These are phyloP conservation scores for Cutaneotrichosporon spelunceum DNA, from an alignment of 1,284 basidiomycete species.

Conservation along the genomic window DNA sequence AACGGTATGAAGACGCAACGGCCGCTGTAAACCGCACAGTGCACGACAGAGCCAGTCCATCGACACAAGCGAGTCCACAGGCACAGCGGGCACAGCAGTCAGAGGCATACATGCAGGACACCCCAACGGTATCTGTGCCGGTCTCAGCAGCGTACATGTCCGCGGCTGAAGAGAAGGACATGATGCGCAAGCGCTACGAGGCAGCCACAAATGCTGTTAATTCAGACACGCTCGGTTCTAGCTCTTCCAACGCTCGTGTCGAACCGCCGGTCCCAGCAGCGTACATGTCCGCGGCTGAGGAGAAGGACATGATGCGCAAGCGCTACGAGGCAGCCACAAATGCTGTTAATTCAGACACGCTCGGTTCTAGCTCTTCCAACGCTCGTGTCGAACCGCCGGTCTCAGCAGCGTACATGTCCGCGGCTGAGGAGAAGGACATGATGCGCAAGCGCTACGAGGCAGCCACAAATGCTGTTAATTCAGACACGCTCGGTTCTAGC, in stretches of 20 bases:
- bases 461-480: too few species aligned
- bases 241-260: neutral
- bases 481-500: too few species aligned
- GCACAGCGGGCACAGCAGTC: neutral
- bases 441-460: too few species aligned
- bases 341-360: slow-evolving; percentile 10
- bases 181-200: slow-evolving; percentile 20
- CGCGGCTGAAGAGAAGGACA: slow-evolving; percentile 39
- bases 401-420: too few species aligned
- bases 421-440: too few species aligned
- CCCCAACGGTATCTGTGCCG: neutral
- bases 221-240: neutral
- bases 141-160: slow-evolving; percentile 12
- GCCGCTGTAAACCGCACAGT: slow-evolving; percentile 29
- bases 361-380: too few species aligned
- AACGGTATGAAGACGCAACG: slow-evolving; percentile 51
- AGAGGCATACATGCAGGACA: neutral
- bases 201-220: neutral
- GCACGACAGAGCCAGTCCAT: neutral
- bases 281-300: slow-evolving; percentile 28
- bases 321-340: slow-evolving; percentile 36
- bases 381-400: too few species aligned
- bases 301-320: slow-evolving; percentile 38
- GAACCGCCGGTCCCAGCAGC: neutral
- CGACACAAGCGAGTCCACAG: neutral